Base-by-base conservation (phyloP, 345 rosid genomes). In the Erodium maritimum region DNA sequence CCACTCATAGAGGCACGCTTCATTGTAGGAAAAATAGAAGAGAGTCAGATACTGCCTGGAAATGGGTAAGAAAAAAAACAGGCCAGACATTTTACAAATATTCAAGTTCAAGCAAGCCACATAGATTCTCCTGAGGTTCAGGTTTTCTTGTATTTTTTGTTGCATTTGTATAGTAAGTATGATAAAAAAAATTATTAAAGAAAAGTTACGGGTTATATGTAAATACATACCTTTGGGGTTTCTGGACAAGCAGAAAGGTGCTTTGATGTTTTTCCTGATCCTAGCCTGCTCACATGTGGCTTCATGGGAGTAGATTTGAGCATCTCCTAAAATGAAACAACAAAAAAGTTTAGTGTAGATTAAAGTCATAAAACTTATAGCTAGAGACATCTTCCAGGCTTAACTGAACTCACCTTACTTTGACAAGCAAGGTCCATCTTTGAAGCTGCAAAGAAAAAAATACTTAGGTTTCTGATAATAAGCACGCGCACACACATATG, bases 391-490 rank as follows among this genome's bases (percentile, higher is more conserved):
- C 48, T 42, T 3, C 17, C 48, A 42, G 17, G 14, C 48, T 42
- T 11, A 42, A 16, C 14, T 61, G 54, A 68, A 58, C 69, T 54
- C 65, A 87, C 99, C 80, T 77, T 85, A 66, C 75, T 67, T 58
- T 53, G 71, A 64, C 81, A 71, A 61, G 73, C 51, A 56, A 5
- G 21, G 25, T 67, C 76, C 68, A 63, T 80, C 64, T 64, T 74
- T 54, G 67, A 56, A 73, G 76, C 93, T 87, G 75, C 64, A 63
- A 76, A 55, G 52, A 59, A 45, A 54, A n/a, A 1, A 13, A 5
- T 33, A 52, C 23, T 17, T 42, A 19, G 59, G 3, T 34, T 23
- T 56, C 45, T 23, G 21, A 42, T 42, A 12, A 42, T 42, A 42
- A 7, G 48, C 48, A 42, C 14, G 11, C 48, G 12, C 48, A 42